Base-by-base conservation (phyloP, 441 rosid species). In the Erodium chrysanthum region DNA sequence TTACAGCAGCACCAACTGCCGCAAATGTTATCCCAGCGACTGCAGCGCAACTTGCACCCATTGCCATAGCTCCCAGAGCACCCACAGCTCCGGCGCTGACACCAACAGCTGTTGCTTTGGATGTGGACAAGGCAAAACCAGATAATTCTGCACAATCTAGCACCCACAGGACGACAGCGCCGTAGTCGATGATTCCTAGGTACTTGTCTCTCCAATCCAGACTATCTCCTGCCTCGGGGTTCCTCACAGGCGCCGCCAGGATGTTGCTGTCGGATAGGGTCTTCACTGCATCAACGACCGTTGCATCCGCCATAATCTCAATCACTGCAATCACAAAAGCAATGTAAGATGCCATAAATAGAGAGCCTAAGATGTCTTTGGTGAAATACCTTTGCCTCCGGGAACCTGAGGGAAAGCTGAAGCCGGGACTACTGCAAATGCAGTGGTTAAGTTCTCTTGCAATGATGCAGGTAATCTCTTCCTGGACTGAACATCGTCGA, bases 1-100 rank as follows among this genome's bases (percentile, higher is more conserved):
- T 92, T 7, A 86, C 88, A 10, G 90, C 93, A 0, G 97, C 95
- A 50, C 89, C 95, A 5, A 79, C 84, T 5, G 97, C 97, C 33
- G 85, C 89, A 0, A 81, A 84, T 2, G 92, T 84, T 46, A 46
- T 12, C 17, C 93, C 92, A 1, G 83, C 95, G 0, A 74, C 79
- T 0, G 96, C 89, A 0, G 81, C 87, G 0, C 96, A 92, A 72
- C 86, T 91, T 0, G 94, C 80, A 0, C 96, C 92, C 5, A 83
- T 56, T 1, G 94, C 86, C 4, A 82, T 80, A 33, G 88, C 96
- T 74, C 94, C 95, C 5, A 86, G 68, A 25, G 91, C 87, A 29
- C 89, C 91, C 50, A 79, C 82, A 25, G 88, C 85, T 67, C 88
- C 96, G 2, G 85, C 82, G 6, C 88, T 84, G 29, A 86, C 82